These are phyloP conservation scores for Boletellus sp. DNA, from an alignment of 1,284 basidiomycete genomes.

Conservation along the genomic window DNA sequence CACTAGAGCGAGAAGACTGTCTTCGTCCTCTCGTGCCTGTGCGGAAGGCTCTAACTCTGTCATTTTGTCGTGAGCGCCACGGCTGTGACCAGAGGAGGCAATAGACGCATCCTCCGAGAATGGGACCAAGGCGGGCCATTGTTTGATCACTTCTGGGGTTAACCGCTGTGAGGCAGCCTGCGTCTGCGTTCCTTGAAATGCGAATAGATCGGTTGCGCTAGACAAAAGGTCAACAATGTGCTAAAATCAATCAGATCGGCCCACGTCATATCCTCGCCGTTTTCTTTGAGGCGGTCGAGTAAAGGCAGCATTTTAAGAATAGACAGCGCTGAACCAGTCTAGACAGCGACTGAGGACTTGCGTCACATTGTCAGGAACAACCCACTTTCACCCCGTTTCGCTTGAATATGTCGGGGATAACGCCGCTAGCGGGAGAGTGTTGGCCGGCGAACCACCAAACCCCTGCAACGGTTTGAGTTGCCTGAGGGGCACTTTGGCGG, in stretches of 20 bases:
- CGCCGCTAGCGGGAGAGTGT: conserved; percentile 36
- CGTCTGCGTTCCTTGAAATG: conserved; percentile 66
- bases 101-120: conserved; percentile 61
- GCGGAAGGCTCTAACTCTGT: conserved; percentile 14
- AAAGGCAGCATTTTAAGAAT: conserved; percentile 64
- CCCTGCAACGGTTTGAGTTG: conserved; percentile 38
- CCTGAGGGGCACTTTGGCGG: conserved; percentile 8
- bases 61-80: conserved; percentile 27
- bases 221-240: conserved; percentile 11
- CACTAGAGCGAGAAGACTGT: conserved; percentile 59
- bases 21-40: conserved; percentile 40
- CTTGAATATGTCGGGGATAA: conserved; percentile 73
- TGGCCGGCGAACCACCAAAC: conserved; percentile 71
- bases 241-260: conserved; percentile 12
- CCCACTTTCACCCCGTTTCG: conserved; percentile 62
- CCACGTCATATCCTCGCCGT: conserved; percentile 60
- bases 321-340: conserved; percentile 77
- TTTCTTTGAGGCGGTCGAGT: conserved; percentile 64
- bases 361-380: conserved; percentile 5
- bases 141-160: conserved; percentile 53
- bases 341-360: conserved; percentile 8
- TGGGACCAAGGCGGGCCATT: conserved; percentile 63
- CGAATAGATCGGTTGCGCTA: conserved; percentile 73
- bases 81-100: conserved; percentile 34
- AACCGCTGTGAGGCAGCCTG: conserved; percentile 40